These are phyloP conservation scores for Wickerhamiella brachini DNA, from an alignment of 805 yeast species.

Conservation along the genomic window DNA sequence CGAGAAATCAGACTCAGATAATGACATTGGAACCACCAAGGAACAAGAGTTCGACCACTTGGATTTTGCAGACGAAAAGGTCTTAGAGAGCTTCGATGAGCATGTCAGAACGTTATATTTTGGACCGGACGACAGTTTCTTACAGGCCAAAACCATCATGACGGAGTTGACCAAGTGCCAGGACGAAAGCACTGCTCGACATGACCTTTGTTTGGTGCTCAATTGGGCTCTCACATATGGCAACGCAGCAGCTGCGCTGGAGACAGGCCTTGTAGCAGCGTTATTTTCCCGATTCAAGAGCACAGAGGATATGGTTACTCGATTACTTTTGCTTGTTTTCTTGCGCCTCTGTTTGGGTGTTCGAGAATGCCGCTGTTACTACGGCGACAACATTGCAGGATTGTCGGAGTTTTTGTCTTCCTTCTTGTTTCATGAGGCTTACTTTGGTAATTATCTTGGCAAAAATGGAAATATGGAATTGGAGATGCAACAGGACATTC, in stretches of 20 bases:
- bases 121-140: not conserved
- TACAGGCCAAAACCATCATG: not conserved
- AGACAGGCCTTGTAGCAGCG: not conserved
- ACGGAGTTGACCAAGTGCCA: not conserved
- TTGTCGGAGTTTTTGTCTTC: not conserved
- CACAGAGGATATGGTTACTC: not conserved
- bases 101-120: not conserved
- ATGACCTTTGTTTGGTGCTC: not conserved
- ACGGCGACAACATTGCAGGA: not conserved
- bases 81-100: not conserved
- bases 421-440: not conserved
- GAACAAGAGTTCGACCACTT: not conserved
- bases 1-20: not conserved
- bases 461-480: not conserved
- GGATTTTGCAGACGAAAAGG: not conserved
- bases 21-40: not conserved
- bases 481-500: not conserved
- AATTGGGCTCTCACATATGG: not conserved
- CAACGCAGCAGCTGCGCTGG: not conserved
- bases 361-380: not conserved
- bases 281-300: not conserved
- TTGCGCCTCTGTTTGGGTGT: not conserved
- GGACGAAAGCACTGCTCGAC: not conserved
- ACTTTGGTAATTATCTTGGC: not conserved
- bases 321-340: not conserved